These are phyloP conservation scores for Apiospora saccharicola DNA, from an alignment of 2,329 filamentous ascomycete species.

Conservation along the genomic window DNA sequence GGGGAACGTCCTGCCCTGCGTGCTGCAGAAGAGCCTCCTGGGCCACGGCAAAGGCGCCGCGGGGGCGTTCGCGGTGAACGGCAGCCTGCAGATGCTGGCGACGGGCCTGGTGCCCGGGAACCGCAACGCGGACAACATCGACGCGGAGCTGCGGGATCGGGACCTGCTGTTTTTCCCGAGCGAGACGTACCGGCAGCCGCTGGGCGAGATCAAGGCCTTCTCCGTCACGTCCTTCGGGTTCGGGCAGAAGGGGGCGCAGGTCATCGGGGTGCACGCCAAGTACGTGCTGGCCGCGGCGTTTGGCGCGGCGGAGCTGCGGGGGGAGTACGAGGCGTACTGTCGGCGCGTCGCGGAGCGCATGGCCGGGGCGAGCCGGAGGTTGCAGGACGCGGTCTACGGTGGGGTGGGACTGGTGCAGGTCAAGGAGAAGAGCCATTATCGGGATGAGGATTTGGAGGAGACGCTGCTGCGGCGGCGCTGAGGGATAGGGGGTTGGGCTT, in stretches of 20 bases:
- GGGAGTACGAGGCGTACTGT: constrained; percentile 32
- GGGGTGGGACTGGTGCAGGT: constrained; percentile 24
- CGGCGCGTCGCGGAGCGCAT: constrained; percentile 19
- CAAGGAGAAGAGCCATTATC: constrained; percentile 21
- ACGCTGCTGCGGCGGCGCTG: not conserved
- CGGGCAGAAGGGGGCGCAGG: constrained; percentile 51
- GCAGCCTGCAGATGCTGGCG: constrained; percentile 45
- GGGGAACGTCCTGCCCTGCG: constrained; percentile 43
- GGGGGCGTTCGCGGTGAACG: constrained; percentile 39
- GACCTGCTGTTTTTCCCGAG: constrained; percentile 45
- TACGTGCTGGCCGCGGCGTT: constrained; percentile 42
- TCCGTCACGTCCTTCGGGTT: constrained; percentile 53
- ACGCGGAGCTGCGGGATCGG: constrained; percentile 38
- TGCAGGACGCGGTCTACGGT: not conserved
- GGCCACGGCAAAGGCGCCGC: constrained; percentile 49
- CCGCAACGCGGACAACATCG: constrained; percentile 47
- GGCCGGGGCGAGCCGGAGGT: not conserved
- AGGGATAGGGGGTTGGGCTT: not conserved
- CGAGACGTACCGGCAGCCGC: not conserved
- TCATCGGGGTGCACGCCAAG: constrained; percentile 44
- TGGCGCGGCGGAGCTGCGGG: constrained; percentile 30
- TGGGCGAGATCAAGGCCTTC: constrained; percentile 41
- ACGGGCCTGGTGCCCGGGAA: constrained; percentile 45
- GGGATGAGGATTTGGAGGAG: constrained; percentile 16
- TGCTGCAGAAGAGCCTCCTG: constrained; percentile 48